Conservation (phyloP, 2,329 filamentous ascomycete species). For the Fusarium keratoplasticum region DNA sequence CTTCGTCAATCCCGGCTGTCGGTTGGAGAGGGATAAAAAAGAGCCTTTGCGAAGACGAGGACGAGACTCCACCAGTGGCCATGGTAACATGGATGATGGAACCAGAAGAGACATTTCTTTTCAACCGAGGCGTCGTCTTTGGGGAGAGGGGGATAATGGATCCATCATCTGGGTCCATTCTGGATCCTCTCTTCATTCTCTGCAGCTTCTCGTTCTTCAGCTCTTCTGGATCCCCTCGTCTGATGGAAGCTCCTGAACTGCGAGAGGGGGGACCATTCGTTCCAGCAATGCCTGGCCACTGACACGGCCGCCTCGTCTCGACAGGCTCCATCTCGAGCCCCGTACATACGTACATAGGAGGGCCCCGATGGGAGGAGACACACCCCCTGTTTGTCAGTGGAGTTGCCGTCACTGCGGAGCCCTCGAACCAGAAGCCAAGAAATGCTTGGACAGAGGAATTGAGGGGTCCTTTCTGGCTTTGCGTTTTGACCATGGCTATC, state of each 20-base stretch:
- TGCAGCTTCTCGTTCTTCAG: slow-evolving; percentile 12
- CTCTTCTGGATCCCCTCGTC: slow-evolving; percentile 27
- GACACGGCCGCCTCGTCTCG: slow-evolving; percentile 34
- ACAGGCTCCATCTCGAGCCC: slow-evolving; percentile 14
- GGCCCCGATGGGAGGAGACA: slow-evolving; percentile 2
- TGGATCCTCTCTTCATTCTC: slow-evolving; percentile 6
- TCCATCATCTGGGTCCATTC: slow-evolving; percentile 3
- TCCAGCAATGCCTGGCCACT: slow-evolving; percentile 20
- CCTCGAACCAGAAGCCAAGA: slow-evolving; percentile 7
- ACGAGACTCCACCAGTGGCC: slow-evolving; percentile 36
- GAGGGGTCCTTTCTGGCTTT: slow-evolving; percentile 31
- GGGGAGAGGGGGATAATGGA: not conserved
- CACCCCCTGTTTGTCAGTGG: slow-evolving; percentile 41
- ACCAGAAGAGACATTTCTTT: slow-evolving; percentile 24
- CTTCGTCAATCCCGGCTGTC: slow-evolving; percentile 41
- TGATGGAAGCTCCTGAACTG: slow-evolving; percentile 24
- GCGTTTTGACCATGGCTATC: slow-evolving; percentile 32
- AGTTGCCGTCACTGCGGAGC: slow-evolving; percentile 37
- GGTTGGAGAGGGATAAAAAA: slow-evolving; percentile 27
- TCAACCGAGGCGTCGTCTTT: slow-evolving; percentile 8
- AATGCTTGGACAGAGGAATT: slow-evolving; percentile 31
- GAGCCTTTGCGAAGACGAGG: not conserved
- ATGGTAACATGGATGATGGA: slow-evolving; percentile 40
- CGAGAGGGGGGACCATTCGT: not conserved
- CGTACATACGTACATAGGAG: slow-evolving; percentile 14